Base-by-base conservation (phyloP, 805 yeast species). In the Wickerhamiella azyma region DNA sequence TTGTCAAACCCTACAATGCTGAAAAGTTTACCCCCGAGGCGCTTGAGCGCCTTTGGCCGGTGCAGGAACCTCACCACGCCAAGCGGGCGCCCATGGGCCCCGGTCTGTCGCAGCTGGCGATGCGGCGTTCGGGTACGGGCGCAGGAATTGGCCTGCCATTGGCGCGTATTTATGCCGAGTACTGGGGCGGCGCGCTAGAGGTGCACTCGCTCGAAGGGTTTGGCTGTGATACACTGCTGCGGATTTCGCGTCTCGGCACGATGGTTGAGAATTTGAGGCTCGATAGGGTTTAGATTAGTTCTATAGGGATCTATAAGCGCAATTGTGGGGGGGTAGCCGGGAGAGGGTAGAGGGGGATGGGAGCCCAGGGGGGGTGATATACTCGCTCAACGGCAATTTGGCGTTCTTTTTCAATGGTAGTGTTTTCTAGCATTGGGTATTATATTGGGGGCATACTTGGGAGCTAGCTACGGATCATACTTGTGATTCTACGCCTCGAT, bases 161-260 rank as follows among this genome's bases (percentile, higher is more conserved):
- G 81, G 82, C 95, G 56, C 79, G 84, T 54, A 85, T 88, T 0
- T 89, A 89, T 59, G 85, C 94, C 0, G 96, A 89, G 55, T 89
- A 89, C 62, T 89, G 97, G 97, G 92, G 88, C 55, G 97, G 97
- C 6, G 83, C 81, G 43, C 63, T 89, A 43, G 79, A 78, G 49
- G 75, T 89, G 71, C 79, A 79, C 54, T 80, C 94, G 0, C 66
- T 89, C 43, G 89, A 85, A 49, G 96, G 96, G 2, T 85, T 81
- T 55, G 98, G 98, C 2, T 77, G 92, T 32, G 98, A 89, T 58
- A 86, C 89, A 0, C 79, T 81, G 49, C 65, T 92, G 57, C 77
- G 81, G 28, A 66, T 89, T 49, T 81, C 86, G 26, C 83, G 85
- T 59, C 70, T 85, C 47, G 95, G 95, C 37, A 69, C 72, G 43